These are phyloP conservation scores for Trichoderma semiorbis DNA, from an alignment of 2,329 filamentous ascomycete genomes.

Conservation along the genomic window DNA sequence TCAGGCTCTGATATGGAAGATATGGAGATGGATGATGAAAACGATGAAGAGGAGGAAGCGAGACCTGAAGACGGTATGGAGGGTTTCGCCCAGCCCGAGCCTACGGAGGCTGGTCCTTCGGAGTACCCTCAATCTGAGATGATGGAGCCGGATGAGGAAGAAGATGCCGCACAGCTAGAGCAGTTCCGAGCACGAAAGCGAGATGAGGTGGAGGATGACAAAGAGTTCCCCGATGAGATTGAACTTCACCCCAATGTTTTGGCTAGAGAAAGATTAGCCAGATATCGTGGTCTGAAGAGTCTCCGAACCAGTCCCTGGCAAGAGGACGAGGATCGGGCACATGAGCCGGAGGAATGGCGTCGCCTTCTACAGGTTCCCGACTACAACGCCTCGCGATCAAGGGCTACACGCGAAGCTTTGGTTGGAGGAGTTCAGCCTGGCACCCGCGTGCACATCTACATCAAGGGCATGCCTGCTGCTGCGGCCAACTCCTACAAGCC, in stretches of 20 bases:
- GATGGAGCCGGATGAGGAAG: conserved; percentile 85
- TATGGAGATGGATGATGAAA: conserved; percentile 54
- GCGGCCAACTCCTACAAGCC: conserved; percentile 47
- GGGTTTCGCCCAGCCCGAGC: conserved; percentile 60
- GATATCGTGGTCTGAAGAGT: conserved; percentile 91
- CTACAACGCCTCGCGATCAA: conserved; percentile 78
- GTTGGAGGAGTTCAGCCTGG: conserved; percentile 84
- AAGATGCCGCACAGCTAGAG: conserved; percentile 69
- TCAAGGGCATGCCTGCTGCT: conserved; percentile 51
- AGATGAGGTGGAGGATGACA: conserved; percentile 81
- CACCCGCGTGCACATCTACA: conserved; percentile 75
- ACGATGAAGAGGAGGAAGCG: conserved; percentile 45
- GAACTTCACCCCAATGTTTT: conserved; percentile 85
- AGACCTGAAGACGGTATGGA: conserved; percentile 82
- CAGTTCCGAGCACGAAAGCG: conserved; percentile 76
- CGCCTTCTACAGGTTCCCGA: conserved; percentile 83
- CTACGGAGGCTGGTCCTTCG: conserved; percentile 75
- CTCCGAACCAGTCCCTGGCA: conserved; percentile 86
- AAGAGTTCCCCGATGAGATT: conserved; percentile 96
- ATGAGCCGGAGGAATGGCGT: conserved; percentile 87
- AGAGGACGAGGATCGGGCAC: conserved; percentile 76
- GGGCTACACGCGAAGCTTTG: conserved; percentile 74
- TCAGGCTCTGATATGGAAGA: conserved; percentile 83
- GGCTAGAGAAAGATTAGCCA: conserved; percentile 77
- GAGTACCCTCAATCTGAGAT: conserved; percentile 94